These are phyloP conservation scores for Penicillium arizonense DNA, from an alignment of 495 filamentous ascomycete genomes.

Conservation along the genomic window DNA sequence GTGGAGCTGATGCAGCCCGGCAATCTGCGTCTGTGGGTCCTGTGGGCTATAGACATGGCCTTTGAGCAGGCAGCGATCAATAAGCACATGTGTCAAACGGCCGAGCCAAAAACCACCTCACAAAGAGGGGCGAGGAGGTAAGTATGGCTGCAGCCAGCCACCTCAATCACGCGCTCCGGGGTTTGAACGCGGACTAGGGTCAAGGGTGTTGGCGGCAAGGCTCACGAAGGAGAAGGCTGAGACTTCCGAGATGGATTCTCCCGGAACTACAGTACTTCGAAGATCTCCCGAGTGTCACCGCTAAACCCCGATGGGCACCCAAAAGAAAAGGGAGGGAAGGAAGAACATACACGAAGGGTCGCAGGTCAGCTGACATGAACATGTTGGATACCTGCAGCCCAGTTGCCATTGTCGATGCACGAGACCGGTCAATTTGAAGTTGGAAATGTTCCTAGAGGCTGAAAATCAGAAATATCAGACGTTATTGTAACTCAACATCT, in stretches of 20 bases:
- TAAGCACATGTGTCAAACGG: not conserved
- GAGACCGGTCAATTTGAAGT: conserved; percentile 6
- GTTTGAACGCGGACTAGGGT: conserved; percentile 20
- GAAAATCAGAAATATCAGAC: not conserved
- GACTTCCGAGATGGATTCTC: conserved; percentile 9
- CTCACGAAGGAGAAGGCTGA: conserved; percentile 11
- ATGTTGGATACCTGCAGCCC: conserved; percentile 16
- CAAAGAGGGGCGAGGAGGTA: not conserved
- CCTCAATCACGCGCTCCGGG: conserved; percentile 24
- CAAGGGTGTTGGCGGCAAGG: conserved; percentile 12
- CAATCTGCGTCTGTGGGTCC: not conserved
- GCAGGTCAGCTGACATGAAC: conserved; percentile 24
- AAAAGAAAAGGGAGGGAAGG: not conserved
- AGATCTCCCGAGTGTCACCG: conserved; percentile 2
- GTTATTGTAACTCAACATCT: not conserved
- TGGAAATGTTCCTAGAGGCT: not conserved
- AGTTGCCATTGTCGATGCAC: conserved; percentile 17
- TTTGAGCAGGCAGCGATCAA: not conserved
- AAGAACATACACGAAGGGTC: not conserved
- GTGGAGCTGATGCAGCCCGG: not conserved
- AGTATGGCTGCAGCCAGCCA: conserved; percentile 20
- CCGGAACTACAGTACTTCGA: not conserved
- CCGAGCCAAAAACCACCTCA: not conserved
- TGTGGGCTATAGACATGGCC: not conserved
- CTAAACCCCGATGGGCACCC: not conserved